A percentile compares a stretch with the other conserved stretches of the same genome.
These are phyloP conservation scores for Aspergillus sp. DNA, from an alignment of 2,329 filamentous ascomycete genomes.

Conservation along the genomic window DNA sequence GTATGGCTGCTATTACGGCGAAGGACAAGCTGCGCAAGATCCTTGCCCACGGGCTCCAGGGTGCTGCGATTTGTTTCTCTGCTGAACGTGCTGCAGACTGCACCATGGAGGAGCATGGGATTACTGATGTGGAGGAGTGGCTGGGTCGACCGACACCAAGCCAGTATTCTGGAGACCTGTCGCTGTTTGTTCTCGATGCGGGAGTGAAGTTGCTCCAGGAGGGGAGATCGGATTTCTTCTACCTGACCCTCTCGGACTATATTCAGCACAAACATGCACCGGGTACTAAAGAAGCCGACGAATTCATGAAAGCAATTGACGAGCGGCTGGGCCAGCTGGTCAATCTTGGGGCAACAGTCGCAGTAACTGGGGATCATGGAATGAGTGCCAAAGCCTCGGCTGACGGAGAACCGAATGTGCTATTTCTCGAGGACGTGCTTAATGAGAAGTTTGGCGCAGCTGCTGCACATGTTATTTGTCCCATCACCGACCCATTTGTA, in stretches of 20 bases:
- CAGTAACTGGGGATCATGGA: background rate
- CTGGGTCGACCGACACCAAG: background rate
- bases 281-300: background rate
- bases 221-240: background rate
- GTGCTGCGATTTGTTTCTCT: background rate
- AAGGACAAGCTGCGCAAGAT: slow-evolving; percentile 2
- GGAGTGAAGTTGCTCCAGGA: background rate
- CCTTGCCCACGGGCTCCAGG: background rate
- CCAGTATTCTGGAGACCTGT: slow-evolving; percentile 1
- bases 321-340: background rate
- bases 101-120: background rate
- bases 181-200: background rate
- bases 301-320: background rate
- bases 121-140: background rate
- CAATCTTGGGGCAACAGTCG: background rate
- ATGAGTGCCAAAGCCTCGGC: background rate
- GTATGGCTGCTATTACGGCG: background rate
- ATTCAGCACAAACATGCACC: slow-evolving; percentile 1
- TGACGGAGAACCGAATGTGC: background rate
- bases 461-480: background rate
- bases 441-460: background rate
- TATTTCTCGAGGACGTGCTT: background rate
- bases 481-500: slow-evolving; percentile 2
- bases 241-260: background rate
- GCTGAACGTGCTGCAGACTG: background rate